Conservation (phyloP, 176 grass and related monocot genomes). For the Panicum miliaceum region DNA sequence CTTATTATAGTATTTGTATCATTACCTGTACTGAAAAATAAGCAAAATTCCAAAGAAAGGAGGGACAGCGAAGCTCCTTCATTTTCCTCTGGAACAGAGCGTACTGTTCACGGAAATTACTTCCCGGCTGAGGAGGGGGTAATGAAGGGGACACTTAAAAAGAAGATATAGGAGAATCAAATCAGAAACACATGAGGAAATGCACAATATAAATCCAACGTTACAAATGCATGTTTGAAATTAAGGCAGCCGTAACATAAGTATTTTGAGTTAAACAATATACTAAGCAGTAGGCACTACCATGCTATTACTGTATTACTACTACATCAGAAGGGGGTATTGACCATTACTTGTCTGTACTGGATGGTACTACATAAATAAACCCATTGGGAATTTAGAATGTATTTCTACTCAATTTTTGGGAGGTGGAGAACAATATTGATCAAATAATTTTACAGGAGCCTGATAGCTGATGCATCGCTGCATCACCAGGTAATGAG, state of each 20-base stretch:
- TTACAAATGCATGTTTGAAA: slow-evolving; percentile 16
- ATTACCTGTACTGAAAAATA: slow-evolving; percentile 84
- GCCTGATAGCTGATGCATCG: neutral
- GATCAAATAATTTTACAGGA: neutral
- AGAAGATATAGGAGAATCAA: slow-evolving; percentile 56
- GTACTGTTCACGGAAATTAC: slow-evolving; percentile 62
- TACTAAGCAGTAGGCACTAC: neutral
- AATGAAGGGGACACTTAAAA: slow-evolving; percentile 88
- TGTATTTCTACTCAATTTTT: neutral
- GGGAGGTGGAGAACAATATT: slow-evolving; percentile 5
- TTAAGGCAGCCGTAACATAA: neutral
- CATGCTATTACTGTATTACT: neutral
- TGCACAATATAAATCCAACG: slow-evolving; percentile 32
- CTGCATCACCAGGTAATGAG: neutral
- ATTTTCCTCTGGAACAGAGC: slow-evolving; percentile 69
- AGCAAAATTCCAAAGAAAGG: slow-evolving; percentile 88
- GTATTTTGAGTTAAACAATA: slow-evolving; percentile 22
- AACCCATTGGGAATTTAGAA: slow-evolving; percentile 9
- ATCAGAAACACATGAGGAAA: slow-evolving; percentile 47
- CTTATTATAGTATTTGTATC: slow-evolving; percentile 24
- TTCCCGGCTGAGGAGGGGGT: slow-evolving; percentile 63
- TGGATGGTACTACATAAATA: neutral
- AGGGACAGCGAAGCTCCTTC: slow-evolving; percentile 77
- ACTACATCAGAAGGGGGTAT: slow-evolving; percentile 7
- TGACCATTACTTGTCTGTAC: slow-evolving; percentile 1